phyloP scores from a whole-genome alignment of 2,329 filamentous ascomycete genomes.

The Talaromyces sp. region DNA sequence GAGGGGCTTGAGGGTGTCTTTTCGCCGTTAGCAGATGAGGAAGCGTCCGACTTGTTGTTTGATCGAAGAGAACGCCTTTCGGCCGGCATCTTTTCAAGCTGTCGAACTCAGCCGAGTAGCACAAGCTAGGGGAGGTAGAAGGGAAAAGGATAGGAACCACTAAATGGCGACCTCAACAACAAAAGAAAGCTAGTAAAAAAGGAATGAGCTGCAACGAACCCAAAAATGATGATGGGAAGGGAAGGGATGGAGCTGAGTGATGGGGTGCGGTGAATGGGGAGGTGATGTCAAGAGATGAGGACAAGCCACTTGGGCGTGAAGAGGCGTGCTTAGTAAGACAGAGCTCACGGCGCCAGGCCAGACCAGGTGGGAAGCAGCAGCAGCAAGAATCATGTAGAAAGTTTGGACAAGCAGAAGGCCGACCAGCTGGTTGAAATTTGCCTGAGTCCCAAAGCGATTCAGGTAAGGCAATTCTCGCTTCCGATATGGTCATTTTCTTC shows the following conservation, averaged over 20 bases:
- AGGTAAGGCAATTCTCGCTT: too few species aligned
- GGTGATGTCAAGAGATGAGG: constrained; percentile 45
- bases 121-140: constrained; percentile 36
- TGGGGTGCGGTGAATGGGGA: constrained; percentile 33
- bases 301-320: constrained; percentile 37
- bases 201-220: constrained; percentile 11
- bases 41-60: constrained; percentile 50
- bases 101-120: constrained; percentile 34
- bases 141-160: constrained; percentile 16
- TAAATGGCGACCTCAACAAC: constrained; percentile 14
- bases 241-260: constrained; percentile 10
- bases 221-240: constrained; percentile 21
- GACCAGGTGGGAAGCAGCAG: not conserved
- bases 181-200: constrained; percentile 14
- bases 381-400: constrained; percentile 10
- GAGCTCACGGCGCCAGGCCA: constrained; percentile 27
- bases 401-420: too few species aligned
- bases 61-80: constrained; percentile 52
- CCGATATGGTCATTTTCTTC: too few species aligned
- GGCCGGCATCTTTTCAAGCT: constrained; percentile 48
- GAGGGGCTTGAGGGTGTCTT: constrained; percentile 48
- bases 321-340: constrained; percentile 39
- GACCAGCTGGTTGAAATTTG: too few species aligned
- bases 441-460: too few species aligned
- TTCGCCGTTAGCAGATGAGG: constrained; percentile 52